phyloP scores from a whole-genome alignment of 1,139 yeast genomes.

The Saccharomycopsis phalli region DNA sequence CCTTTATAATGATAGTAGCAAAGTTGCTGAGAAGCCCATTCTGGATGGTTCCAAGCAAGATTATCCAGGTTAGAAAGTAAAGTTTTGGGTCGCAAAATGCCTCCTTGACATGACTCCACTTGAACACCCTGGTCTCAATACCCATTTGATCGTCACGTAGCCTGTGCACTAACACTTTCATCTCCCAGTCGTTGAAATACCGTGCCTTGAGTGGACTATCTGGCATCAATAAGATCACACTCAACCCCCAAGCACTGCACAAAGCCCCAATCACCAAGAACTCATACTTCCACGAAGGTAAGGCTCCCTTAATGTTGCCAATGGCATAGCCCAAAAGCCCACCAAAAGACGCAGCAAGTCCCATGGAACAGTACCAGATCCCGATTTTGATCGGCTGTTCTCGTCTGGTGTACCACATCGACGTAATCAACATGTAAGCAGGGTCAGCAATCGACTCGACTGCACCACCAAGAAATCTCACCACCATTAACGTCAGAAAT shows the following conservation, averaged over 20 bases:
- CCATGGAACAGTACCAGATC: constrained; percentile 44
- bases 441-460: constrained; percentile 45
- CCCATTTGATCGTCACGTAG: constrained; percentile 36
- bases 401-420: constrained; percentile 44
- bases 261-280: constrained; percentile 34
- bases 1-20: constrained; percentile 39
- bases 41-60: constrained; percentile 34
- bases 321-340: constrained; percentile 37
- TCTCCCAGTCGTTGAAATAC: constrained; percentile 39
- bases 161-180: constrained; percentile 34
- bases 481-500: constrained; percentile 34
- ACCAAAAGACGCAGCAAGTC: too few species aligned
- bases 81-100: constrained; percentile 34
- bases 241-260: constrained; percentile 35
- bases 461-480: constrained; percentile 40
- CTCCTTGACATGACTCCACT: constrained; percentile 43
- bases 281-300: constrained; percentile 34
- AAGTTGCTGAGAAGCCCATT: constrained; percentile 36
- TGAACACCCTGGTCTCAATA: constrained; percentile 41
- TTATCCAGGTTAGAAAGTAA: constrained; percentile 48
- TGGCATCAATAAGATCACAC: constrained; percentile 35
- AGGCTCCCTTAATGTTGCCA: constrained; percentile 32
- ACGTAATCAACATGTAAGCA: constrained; percentile 43
- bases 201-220: constrained; percentile 39
- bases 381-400: constrained; percentile 42